Base-by-base conservation (phyloP, 208 protist species). In the Crithidia expoeki region DNA sequence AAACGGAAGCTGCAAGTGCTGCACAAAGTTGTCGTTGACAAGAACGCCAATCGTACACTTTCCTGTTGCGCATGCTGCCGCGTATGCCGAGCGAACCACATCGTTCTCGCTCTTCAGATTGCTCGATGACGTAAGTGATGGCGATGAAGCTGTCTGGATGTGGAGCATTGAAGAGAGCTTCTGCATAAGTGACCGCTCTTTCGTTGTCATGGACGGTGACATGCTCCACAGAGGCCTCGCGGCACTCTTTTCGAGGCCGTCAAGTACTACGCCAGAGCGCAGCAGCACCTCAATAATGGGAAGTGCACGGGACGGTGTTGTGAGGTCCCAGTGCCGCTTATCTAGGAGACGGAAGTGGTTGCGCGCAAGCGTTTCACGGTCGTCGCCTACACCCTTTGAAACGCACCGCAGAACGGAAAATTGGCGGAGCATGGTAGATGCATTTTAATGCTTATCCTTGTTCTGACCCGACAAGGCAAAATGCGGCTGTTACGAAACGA, bases 231-330 rank as follows among this genome's bases (percentile, higher is more conserved):
- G 65, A 16, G 86, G 75, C 25, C 47, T 70, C 33, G 63, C 73
- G 0, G 81, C 80, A 5, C 79, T 76, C 12, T 64, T 49, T 33
- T 89, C 83, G n/a, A 92, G 61, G 4, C 74, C 77, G n/a, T 85
- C 79, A 9, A 92, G 53, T 1, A 89, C 42, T 4, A 85, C 83
- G 23, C 83, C 83, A 11, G 86, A 89, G 40, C 83, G 72, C 11
- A 77, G 53, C 25, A 92, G 63, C 25, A 89, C 75, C 33, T 68
- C 76, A 44, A 92, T 70, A 19, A 88, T 81, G 3, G 81, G 69
- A 17, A 92, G 68, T 7, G 86, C 74, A 21, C 79, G 69, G 12
- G 86, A 92, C n/a, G 86, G 86, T 10, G 79, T 83, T n/a, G 86
- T 78, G 69, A 87, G 76, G 36, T 92, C 77, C 86, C 86, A 92